Percentiles rank a stretch among this genome's conserved stretches.
These are phyloP conservation scores for Coffea humblotiana DNA, from an alignment of 305 asterid genomes.

Conservation along the genomic window DNA sequence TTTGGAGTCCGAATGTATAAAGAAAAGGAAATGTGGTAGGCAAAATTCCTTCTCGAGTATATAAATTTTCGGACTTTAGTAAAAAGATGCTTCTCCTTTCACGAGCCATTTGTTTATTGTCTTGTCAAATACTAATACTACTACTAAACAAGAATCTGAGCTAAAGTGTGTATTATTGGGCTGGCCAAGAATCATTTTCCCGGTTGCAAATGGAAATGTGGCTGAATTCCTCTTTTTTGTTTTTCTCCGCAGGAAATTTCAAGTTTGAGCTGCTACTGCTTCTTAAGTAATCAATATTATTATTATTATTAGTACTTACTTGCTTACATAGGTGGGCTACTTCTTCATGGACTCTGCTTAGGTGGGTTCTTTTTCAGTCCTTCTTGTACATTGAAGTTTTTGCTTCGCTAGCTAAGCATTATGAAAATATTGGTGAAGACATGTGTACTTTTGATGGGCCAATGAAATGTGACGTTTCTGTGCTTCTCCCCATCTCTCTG, in stretches of 20 bases:
- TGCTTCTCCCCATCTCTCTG: too few relatives aligned
- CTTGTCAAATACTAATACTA: neutral
- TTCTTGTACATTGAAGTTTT: neutral
- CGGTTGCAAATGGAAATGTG: neutral
- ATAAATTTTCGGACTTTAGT: neutral
- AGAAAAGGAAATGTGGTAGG: slow-evolving; percentile 1
- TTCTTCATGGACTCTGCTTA: too few relatives aligned
- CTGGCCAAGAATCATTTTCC: slow-evolving; percentile 20
- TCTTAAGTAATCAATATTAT: neutral
- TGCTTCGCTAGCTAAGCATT: slow-evolving; percentile 13
- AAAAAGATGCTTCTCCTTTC: neutral
- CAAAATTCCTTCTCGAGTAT: slow-evolving; percentile 6
- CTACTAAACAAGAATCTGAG: neutral
- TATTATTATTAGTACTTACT: neutral
- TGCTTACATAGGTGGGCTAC: too few relatives aligned
- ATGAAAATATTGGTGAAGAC: neutral
- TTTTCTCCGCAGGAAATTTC: neutral
- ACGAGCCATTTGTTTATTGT: neutral
- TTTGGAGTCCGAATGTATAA: slow-evolving; percentile 73
- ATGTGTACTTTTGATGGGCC: neutral
- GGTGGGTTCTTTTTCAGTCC: neutral
- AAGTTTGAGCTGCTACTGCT: neutral
- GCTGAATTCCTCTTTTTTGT: neutral
- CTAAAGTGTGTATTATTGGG: slow-evolving; percentile 2
- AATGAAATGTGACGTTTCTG: slow-evolving; percentile 1